phyloP scores from a whole-genome alignment of 2,329 filamentous ascomycete genomes.

The Ophiobolus disseminans region DNA sequence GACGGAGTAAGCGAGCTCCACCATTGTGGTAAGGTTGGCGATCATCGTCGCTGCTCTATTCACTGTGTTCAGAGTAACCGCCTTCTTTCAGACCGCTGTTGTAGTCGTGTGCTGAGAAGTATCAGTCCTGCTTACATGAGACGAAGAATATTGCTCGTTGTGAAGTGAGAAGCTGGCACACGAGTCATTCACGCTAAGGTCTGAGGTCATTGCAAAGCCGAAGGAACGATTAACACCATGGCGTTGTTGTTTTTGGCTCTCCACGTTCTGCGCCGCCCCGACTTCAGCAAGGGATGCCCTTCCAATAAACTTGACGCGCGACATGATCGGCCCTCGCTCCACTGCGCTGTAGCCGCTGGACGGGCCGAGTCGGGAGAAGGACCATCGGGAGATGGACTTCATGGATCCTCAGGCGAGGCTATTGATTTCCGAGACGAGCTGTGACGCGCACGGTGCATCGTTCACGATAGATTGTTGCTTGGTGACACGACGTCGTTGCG shows the following conservation, averaged over 20 bases:
- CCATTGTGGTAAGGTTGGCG: slow-evolving; percentile 2
- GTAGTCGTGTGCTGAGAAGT: neutral
- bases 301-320: slow-evolving; percentile 2
- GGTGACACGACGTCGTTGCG: slow-evolving; percentile 28
- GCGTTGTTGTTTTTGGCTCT: neutral
- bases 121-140: neutral
- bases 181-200: slow-evolving; percentile 1
- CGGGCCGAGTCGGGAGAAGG: slow-evolving; percentile 24
- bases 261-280: slow-evolving; percentile 8
- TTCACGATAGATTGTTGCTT: slow-evolving; percentile 33
- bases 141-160: neutral
- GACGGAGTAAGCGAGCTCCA: slow-evolving; percentile 22
- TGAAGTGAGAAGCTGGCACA: neutral
- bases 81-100: too few species aligned
- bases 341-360: slow-evolving; percentile 11
- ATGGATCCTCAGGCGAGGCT: slow-evolving; percentile 23
- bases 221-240: neutral
- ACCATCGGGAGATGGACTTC: slow-evolving; percentile 26
- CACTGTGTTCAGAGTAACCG: too few species aligned
- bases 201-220: neutral
- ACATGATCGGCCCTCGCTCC: slow-evolving; percentile 1
- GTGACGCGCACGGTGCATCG: slow-evolving; percentile 22
- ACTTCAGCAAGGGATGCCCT: slow-evolving; percentile 15
- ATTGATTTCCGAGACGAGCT: slow-evolving; percentile 9
- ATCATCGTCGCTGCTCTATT: neutral